Conservation (phyloP, 2,329 filamentous ascomycete genomes). For the Diplodia seriata region DNA sequence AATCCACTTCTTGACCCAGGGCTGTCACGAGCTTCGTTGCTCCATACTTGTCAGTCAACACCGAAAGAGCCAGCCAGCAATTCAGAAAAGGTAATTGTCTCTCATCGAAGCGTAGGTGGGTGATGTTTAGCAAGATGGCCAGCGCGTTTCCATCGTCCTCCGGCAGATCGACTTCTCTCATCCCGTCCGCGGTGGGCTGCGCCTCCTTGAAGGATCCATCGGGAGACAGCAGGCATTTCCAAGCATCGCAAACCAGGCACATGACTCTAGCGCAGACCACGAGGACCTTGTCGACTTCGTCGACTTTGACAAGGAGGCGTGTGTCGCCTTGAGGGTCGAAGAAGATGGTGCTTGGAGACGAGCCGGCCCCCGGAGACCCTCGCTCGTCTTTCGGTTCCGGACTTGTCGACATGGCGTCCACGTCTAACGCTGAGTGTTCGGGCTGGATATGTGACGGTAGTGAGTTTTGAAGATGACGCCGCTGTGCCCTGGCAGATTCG, state of each 20-base stretch:
- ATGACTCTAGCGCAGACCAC: slow-evolving; percentile 34
- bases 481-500: too few relatives aligned
- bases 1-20: slow-evolving; percentile 9
- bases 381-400: neutral
- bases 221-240: slow-evolving; percentile 37
- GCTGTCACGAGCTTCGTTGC: neutral
- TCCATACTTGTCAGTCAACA: slow-evolving; percentile 15
- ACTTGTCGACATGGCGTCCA: too few relatives aligned
- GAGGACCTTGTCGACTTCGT: slow-evolving; percentile 30
- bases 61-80: neutral
- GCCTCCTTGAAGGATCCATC: slow-evolving; percentile 31
- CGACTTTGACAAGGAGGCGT: neutral
- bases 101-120: slow-evolving; percentile 40
- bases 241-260: slow-evolving; percentile 37
- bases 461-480: too few relatives aligned
- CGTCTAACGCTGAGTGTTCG: too few relatives aligned
- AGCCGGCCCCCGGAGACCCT: too few relatives aligned
- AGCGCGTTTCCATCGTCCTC: slow-evolving; percentile 45
- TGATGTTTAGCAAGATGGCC: slow-evolving; percentile 43
- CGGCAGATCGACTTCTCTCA: slow-evolving; percentile 39
- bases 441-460: too few relatives aligned
- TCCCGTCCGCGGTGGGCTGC: slow-evolving; percentile 32
- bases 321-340: slow-evolving; percentile 8
- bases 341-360: neutral
- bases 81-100: neutral